Evolutionary conservation across 176 grass and related monocot species (phyloP), one percentile per base, ranked within the genome.

Genomic region (Aegilops tauschii): DNA sequence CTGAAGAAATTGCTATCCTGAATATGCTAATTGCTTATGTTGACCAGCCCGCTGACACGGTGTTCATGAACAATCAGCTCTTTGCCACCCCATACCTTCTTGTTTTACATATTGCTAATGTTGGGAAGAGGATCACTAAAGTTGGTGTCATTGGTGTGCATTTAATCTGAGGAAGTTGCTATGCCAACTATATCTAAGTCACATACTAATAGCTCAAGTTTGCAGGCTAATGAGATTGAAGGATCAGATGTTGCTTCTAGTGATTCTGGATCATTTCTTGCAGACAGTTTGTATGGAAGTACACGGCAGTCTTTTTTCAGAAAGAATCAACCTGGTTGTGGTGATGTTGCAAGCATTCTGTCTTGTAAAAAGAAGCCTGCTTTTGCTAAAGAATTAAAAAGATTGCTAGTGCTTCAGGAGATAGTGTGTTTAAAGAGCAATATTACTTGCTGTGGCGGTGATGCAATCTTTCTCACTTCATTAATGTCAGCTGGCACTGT

Each of bases 141-240:
- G 61, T 83, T 80, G 31, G 73, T 78, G 12, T 8, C 12, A 74
- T 54, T 75, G 47, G 23, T 75, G 56, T 89, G 61, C 73, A 47
- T 12, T 81, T 76, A 61, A 77, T 54, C 12, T 77, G 62, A 85
- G 49, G 25, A 92, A 78, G 34, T 88, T 86, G 58, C 86, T 88
- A 75, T 83, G 44, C 35, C 18, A 25, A 81, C 83, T 45, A 83
- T 75, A 80, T 84, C 47, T 75, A 77, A 77, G 74, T 77, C 74
- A 82, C 84, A 82, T 89, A 70, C 77, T 87, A 91, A 84, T 82
- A 50, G 40, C 85, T 87, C 65, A 89, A 88, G 76, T 89, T 92
- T 94, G 88, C 92, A 98, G 96, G 96, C 88, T 82, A 92, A 91
- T 85, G 92, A 96, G 77, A 90, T 98, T 65, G 88, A 86, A 90